Base-by-base conservation (phyloP, 2,329 filamentous ascomycete species). In the Boeremia exigua region DNA sequence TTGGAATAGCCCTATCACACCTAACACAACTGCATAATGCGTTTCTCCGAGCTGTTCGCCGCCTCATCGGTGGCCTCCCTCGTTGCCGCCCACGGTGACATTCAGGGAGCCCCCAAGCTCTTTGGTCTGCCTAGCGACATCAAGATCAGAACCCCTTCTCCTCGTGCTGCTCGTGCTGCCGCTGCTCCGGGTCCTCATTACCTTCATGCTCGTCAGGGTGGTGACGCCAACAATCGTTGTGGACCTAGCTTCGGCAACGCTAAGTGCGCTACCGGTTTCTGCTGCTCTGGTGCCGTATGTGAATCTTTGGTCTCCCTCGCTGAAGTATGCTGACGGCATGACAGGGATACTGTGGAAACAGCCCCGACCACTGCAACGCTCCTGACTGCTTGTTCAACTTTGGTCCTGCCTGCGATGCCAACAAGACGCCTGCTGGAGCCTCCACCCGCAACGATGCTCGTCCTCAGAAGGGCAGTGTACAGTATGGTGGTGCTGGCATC, bases 341-440 rank as follows among this genome's bases (percentile, higher is more conserved):
- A 12, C 14, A 73, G 60, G 74, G 74, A 36, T 86, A 82, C 77
- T 87, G 85, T 59, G 84, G 84, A 38, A 78, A 70, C 23, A 79
- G 78, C 3, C 68, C 72, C 4, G 79, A 82, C 0, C 86, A 86
- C 70, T 88, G 86, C 74, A 76, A 77, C 14, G 81, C 84, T 14
- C 86, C 86, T 0, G 81, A 86, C 56, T 88, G 86, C 66, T 81
- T 83, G 65, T 82, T 86, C 63, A 75, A 83, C 60, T 88, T 82
- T 54, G 84, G 84, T 4, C 78, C 84, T 11, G 80, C 72, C 4
- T 88, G 86, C 57, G 86, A 88, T 66, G 84, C 81, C 43, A 86
- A 87, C 61, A 72, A 78, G 52, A 78, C 77, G 62, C 80, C 84
- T 54, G 54, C 80, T 60, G 86, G 86, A 2, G 73, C 75, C 4